These are phyloP conservation scores for Penicillium mononematosum DNA, from an alignment of 495 filamentous ascomycete genomes.

Conservation along the genomic window DNA sequence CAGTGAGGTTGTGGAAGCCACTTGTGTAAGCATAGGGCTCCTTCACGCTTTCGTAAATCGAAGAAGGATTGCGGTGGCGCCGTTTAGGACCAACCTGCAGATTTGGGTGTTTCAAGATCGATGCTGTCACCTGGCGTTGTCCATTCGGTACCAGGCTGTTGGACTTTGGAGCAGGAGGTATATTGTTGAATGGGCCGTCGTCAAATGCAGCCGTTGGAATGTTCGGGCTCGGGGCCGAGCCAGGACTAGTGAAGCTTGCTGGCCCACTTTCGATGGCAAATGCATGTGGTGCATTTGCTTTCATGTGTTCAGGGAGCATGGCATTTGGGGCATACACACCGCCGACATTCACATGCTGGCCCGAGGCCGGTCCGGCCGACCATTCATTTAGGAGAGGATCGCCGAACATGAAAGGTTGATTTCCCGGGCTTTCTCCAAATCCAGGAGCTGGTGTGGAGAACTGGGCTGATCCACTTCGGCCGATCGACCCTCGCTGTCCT, in stretches of 20 bases:
- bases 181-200: slow-evolving; percentile 32
- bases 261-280: slow-evolving; percentile 70
- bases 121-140: slow-evolving; percentile 43
- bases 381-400: slow-evolving; percentile 50
- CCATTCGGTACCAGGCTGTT: slow-evolving; percentile 40
- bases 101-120: slow-evolving; percentile 47
- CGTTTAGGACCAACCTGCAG: slow-evolving; percentile 48
- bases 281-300: slow-evolving; percentile 58
- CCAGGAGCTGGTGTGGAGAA: slow-evolving; percentile 44
- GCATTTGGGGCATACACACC: slow-evolving; percentile 45
- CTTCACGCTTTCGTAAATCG: slow-evolving; percentile 84
- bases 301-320: slow-evolving; percentile 44
- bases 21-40: slow-evolving; percentile 86
- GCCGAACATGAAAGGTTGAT: slow-evolving; percentile 50
- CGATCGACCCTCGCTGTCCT: slow-evolving; percentile 49
- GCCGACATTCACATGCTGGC: slow-evolving; percentile 43
- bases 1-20: slow-evolving; percentile 85
- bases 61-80: slow-evolving; percentile 70
- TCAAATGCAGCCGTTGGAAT: slow-evolving; percentile 41
- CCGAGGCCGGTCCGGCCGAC: slow-evolving; percentile 40
- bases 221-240: slow-evolving; percentile 50
- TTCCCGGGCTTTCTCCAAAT: slow-evolving; percentile 45
- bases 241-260: slow-evolving; percentile 61
- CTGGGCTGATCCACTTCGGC: slow-evolving; percentile 48
- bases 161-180: slow-evolving; percentile 23